Base-by-base conservation (phyloP, 805 yeast genomes). In the Peterozyma toletana region DNA sequence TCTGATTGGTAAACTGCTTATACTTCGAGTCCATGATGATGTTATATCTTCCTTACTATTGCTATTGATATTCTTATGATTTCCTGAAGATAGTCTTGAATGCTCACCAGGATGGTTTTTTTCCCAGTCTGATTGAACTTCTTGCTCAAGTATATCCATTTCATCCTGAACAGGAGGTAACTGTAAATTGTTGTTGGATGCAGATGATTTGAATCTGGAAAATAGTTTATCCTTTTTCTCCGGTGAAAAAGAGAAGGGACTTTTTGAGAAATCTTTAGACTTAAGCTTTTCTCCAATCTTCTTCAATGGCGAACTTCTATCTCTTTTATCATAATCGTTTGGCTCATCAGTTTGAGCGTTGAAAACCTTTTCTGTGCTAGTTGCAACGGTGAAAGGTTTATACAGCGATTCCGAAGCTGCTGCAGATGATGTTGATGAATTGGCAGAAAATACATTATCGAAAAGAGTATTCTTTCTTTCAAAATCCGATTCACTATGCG, bases 61-160 rank as follows among this genome's bases (percentile, higher is more conserved):
- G 10, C 37, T 36, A 3, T 42, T 31, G 5, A 9, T 14, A 30
- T 29, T 30, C 7, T n/a, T 16, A n/a, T 40, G n/a, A 10, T 33
- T 31, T 21, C 39, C 41, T 31, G 9, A 5, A 31, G 5, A 5
- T 7, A 21, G 7, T 21, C 39, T 40, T 44, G 46, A 29, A 44
- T 21, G 40, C 33, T 44, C 43, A 21, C 33, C 37, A 4, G 46
- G 46, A 40, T 44, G 47, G 29, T 55, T 50, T 33, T 46, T 50
- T 27, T 52, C 53, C 54, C 57, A 55, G 38, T 59, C 62, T 3
- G 59, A 55, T 31, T 58, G 64, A 1, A 62, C 65, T 39, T 61
- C 62, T 40, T 60, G 53, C 37, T 61, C 65, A 9, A 62, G 42
- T 36, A 59, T 62, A 46, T 61, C 67, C 45, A 62, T 61, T 5